Base-by-base conservation (phyloP, 805 yeast genomes). In the Cyberlindnera xylosilytica region DNA sequence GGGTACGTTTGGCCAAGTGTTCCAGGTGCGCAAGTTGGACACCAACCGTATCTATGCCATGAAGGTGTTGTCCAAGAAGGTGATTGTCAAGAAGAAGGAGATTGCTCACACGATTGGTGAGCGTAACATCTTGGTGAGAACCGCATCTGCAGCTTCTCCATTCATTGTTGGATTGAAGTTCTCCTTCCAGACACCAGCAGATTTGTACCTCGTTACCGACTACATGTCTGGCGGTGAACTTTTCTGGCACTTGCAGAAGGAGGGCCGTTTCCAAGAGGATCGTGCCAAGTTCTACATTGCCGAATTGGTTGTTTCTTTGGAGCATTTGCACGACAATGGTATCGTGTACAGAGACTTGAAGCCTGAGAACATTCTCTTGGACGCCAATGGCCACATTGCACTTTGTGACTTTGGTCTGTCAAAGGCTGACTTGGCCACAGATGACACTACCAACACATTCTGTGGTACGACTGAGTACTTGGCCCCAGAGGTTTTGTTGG, bases 201-300 rank as follows among this genome's bases (percentile, higher is more conserved):
- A 93, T 65, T 72, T 93, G 48, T 93, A 90, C 62, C 72, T 93
- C 46, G 97, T 93, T 22, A 91, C 97, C 2, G 99, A 93, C 67
- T 93, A 86, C 67, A 91, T 93, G 98, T 82, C 93, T 35, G 99
- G 99, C 33, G 99, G 99, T 46, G 99, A 93, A 68, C 73, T 93
- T 51, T 88, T 88, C 62, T 89, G 95, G 95, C 96, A 93, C 68
- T 73, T 93, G 63, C 99, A 93, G 68, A 88, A 89, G 61, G 98
- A 93, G 63, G 97, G 97, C 34, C 77, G 97, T 51, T 93, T 93
- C 61, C 64, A 83, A 41, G 99, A 93, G 70, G 91, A 84, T 43
- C 75, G 98, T 44, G 97, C 99, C 43, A 91, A 88, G 68, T 93
- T 93, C 61, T 93, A 93, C 64, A 93, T 93, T 64, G 98, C 98